Conservation (phyloP, 495 filamentous ascomycete genomes). For the Talaromyces proteolyticus region DNA sequence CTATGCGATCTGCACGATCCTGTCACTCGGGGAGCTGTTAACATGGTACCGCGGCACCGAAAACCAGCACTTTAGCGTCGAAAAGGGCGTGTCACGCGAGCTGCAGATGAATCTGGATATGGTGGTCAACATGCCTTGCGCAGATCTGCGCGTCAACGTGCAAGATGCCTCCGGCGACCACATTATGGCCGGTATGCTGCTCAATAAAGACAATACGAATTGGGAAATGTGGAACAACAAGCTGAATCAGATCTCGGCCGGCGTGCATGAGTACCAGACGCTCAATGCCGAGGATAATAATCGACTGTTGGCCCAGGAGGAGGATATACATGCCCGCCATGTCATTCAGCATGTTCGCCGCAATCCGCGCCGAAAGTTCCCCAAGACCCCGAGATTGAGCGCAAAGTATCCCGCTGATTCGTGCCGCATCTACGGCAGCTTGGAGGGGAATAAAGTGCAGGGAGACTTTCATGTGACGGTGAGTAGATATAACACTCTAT, state of each 20-base stretch:
- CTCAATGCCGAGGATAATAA: slow-evolving; percentile 39
- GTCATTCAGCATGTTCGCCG: slow-evolving; percentile 40
- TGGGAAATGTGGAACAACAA: slow-evolving; percentile 81
- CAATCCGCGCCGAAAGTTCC: slow-evolving; percentile 47
- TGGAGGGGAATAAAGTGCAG: slow-evolving; percentile 93
- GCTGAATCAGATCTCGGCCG: slow-evolving; percentile 59
- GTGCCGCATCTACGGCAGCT: slow-evolving; percentile 83
- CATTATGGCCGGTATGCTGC: slow-evolving; percentile 71
- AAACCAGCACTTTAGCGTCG: slow-evolving; percentile 85
- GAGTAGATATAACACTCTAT: background rate
- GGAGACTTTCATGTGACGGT: slow-evolving; percentile 95
- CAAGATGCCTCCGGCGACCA: slow-evolving; percentile 92
- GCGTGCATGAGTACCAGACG: slow-evolving; percentile 45
- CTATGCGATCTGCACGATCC: slow-evolving; percentile 59
- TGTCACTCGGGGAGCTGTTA: slow-evolving; percentile 68
- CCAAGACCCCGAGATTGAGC: slow-evolving; percentile 63
- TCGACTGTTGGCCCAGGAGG: slow-evolving; percentile 40
- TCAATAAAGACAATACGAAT: slow-evolving; percentile 69
- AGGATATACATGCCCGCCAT: slow-evolving; percentile 46
- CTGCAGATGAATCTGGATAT: slow-evolving; percentile 96
- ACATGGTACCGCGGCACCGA: slow-evolving; percentile 82
- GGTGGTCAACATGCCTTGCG: slow-evolving; percentile 85
- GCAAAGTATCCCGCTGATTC: slow-evolving; percentile 49
- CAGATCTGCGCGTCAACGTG: slow-evolving; percentile 88
- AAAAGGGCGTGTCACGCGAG: slow-evolving; percentile 81